Evolutionary conservation across 495 filamentous ascomycete species (phyloP).

Genomic region (Daldinia caldariorum): DNA sequence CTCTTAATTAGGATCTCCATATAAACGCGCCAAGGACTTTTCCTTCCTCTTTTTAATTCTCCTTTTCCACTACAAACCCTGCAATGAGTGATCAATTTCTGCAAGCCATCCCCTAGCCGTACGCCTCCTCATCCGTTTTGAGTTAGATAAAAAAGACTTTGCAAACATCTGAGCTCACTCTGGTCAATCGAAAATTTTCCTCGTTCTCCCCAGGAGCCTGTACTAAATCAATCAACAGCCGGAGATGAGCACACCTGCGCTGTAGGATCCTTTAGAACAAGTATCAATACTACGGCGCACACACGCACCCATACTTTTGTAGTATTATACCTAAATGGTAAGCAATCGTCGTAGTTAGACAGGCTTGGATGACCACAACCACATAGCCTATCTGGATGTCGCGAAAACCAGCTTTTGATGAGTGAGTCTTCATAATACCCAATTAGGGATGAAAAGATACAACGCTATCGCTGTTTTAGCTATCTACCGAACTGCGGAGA

Average conservation of each 20-base stretch:
- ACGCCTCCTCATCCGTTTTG: conserved; percentile 23
- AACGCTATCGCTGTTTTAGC: conserved; percentile 4
- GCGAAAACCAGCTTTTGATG: background rate
- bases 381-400: background rate
- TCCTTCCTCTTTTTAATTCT: conserved; percentile 13
- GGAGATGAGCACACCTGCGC: conserved; percentile 27
- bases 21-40: conserved; percentile 38
- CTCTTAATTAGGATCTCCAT: conserved; percentile 22
- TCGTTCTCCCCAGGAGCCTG: conserved; percentile 17
- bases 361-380: background rate
- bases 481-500: background rate
- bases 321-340: background rate
- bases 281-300: background rate
- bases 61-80: conserved; percentile 8
- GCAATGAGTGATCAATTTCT: conserved; percentile 28
- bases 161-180: conserved; percentile 4
- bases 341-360: background rate
- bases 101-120: conserved; percentile 24
- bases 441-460: background rate
- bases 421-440: background rate
- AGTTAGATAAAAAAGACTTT: background rate
- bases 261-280: conserved; percentile 1
- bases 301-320: background rate
- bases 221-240: conserved; percentile 23
- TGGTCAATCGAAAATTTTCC: conserved; percentile 18